Base-by-base conservation (phyloP, 116 monocot genomes). In the Zostera marina region DNA sequence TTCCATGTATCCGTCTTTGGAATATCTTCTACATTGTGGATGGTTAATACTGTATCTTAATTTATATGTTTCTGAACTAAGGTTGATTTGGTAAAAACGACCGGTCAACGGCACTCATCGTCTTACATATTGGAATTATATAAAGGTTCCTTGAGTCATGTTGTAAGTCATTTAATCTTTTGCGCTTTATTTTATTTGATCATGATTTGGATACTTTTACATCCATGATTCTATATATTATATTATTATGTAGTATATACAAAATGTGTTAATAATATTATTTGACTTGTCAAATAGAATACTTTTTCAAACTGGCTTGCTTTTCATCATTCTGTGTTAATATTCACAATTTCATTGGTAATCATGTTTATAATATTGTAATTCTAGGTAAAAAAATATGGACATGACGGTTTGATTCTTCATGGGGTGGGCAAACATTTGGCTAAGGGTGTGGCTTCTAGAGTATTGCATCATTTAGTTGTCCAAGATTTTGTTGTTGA, bases 401-500 rank as follows among this genome's bases (percentile, higher is more conserved):
- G 70, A 51, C 94, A 94, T 60, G 58, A 85, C 24, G 71, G 32
- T 40, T 41, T 94, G 38, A 51, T 38, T 16, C 82, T 94, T 75
- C 94, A 94, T 75, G 94, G 88, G 68, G 85, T 82, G 65, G 94
- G 94, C 22, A 94, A 82, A 58, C 76, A 77, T 75, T 65, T 94
- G 41, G 72, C 70, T 7, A 88, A 85, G 73, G 71, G 73, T 23
- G 85, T 84, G 63, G 79, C 82, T 39, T 87, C 94, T 16, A 79
- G 85, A 59, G 64, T 94, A 66, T 54, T 94, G 24, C 81, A 82
- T 2, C 76, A 88, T 68, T 66, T 94, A 56, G 94, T 94, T 47
- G 62, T 76, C 60, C 77, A 82, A 48, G 88, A 82, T 71, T 76
- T 94, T 68, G 88, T 94, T 39, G 42, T 73, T 22, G 94, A 94